phyloP scores from a whole-genome alignment of 2,329 filamentous ascomycete genomes.

The Tolypocladium inflatum region DNA sequence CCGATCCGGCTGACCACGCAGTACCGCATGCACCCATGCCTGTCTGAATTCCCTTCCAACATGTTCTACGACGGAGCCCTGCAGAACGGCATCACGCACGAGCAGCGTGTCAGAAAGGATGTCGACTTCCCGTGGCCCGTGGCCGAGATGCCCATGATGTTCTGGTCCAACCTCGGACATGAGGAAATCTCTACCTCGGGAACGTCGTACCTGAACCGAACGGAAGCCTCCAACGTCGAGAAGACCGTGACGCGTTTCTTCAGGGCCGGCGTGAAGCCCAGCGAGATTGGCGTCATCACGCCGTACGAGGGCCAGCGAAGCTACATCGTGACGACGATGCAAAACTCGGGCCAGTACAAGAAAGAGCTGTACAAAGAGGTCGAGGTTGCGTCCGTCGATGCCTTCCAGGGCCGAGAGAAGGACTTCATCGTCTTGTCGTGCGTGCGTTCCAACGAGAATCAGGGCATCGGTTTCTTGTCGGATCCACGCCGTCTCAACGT shows the following conservation, averaged over 20 bases:
- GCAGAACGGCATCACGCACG: constrained; percentile 90
- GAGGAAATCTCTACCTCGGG: constrained; percentile 97
- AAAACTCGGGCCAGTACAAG: constrained; percentile 92
- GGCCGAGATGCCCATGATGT: constrained; percentile 96
- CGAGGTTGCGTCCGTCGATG: constrained; percentile 95
- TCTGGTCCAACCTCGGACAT: constrained; percentile 96
- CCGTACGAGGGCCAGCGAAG: constrained; percentile 97
- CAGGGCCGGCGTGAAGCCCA: constrained; percentile 92
- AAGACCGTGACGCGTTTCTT: constrained; percentile 98
- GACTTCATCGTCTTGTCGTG: constrained; percentile 98
- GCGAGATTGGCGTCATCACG: constrained; percentile 94
- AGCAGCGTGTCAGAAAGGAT: constrained; percentile 79
- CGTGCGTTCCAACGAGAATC: constrained; percentile 96
- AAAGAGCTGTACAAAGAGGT: constrained; percentile 99
- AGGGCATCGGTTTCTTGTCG: constrained; percentile 97
- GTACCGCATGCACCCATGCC: constrained; percentile 97
- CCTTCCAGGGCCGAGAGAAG: constrained; percentile 97
- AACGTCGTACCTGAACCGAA: constrained; percentile 96
- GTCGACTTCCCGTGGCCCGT: constrained; percentile 99
- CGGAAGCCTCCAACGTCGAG: constrained; percentile 93
- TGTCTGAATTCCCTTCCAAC: constrained; percentile 96
- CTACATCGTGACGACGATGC: constrained; percentile 99
- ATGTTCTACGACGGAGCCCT: constrained; percentile 99
- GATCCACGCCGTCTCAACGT: constrained; percentile 97
- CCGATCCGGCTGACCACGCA: constrained; percentile 94